Evolutionary conservation across 805 yeast genomes (phyloP), one percentile per base, ranked within the genome.

Genomic region (Yarrowia yakushimensis): DNA sequence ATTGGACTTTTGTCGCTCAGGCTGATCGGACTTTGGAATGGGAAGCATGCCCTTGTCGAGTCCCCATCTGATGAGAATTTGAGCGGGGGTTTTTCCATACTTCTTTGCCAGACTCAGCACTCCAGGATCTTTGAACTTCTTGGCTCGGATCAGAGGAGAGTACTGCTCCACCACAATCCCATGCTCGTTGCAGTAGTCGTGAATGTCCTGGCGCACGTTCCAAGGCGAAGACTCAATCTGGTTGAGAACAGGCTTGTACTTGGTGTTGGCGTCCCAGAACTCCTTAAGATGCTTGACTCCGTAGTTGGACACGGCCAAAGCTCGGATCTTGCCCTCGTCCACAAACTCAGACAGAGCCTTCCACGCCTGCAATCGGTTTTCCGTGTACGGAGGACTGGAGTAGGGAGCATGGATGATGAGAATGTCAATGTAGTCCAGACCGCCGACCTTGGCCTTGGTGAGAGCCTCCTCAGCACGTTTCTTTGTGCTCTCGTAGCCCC

Each of bases 201-300:
- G 70, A 68, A 88, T 77, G 67, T 79, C 79, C 65, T 80, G 81
- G 76, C 88, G 96, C 65, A 88, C 88, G 72, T 90, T 79, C 79
- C 90, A 90, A 66, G 97, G 97, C 74, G 90, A 96, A 73, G 88
- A 94, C 79, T 90, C 97, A 67, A 90, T 87, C 77, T 90, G 96
- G 55, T 48, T 48, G 69, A 90, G 80, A 62, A 87, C 88, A 55
- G 85, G 87, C 54, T 96, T 96, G 66, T 79, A 82, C 72, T 88
- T 83, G 68, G 78, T 81, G 65, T 86, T 84, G 63, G 84, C 83
- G 72, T 90, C 82, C 63, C 87, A 75, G 69, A 88, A 78, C 69
- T 90, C 96, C 69, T 81, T 83, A 68, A 90, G 76, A 74, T 33
- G 83, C 27, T 67, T 77, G 65, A 91, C 93, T 63, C 80, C 78